Evolutionary conservation across 176 grass and related monocot genomes (phyloP), one percentile per base, ranked within the genome.

Genomic region (Oryza glumipatula): DNA sequence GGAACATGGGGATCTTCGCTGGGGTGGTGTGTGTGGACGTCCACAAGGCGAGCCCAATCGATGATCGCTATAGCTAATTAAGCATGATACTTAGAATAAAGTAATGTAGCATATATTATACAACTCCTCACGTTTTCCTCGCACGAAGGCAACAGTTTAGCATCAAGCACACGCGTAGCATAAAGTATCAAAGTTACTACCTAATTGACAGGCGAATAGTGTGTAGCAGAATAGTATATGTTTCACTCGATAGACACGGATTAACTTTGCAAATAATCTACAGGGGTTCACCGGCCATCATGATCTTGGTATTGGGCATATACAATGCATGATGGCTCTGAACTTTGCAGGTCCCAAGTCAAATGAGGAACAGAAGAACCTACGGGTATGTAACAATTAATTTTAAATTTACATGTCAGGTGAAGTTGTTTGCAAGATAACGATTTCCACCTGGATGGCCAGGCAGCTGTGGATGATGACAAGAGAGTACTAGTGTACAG

Each of bases 81-180:
- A 41, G 69, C 38, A 14, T 19, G 15, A 54, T 54, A 16, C 51
- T 54, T 49, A 13, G 47, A 54, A 19, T 5, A 54, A 54, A 13
- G 16, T 58, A 58, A 19, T 9, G 12, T 7, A n/a, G 36, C 43
- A 10, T 44, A 10, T 44, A 45, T 47, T 47, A 45, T 3, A 73
- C n/a, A 73, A 74, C 0, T 74, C 72, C 45, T 10, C 72, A 17
- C 22, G 72, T 74, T 74, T 48, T 17, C 23, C 72, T 51, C 72
- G 24, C 43, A 8, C 7, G 11, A 14, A 0, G 7, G 43, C 21
- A 14, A 5, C 19, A 24, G 41, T 63, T 44, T 46, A 72, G 22
- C 41, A 46, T 17, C 13, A 17, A 63, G 7, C 17, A 63, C 2
- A 63, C 58, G 58, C 0, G 6, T 63, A 63, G 21, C n/a, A 17